Percentiles rank a stretch among this genome's conserved stretches.
These are phyloP conservation scores for Globisporangium spiculum DNA, from an alignment of 352 stramenopile species.

Conservation along the genomic window DNA sequence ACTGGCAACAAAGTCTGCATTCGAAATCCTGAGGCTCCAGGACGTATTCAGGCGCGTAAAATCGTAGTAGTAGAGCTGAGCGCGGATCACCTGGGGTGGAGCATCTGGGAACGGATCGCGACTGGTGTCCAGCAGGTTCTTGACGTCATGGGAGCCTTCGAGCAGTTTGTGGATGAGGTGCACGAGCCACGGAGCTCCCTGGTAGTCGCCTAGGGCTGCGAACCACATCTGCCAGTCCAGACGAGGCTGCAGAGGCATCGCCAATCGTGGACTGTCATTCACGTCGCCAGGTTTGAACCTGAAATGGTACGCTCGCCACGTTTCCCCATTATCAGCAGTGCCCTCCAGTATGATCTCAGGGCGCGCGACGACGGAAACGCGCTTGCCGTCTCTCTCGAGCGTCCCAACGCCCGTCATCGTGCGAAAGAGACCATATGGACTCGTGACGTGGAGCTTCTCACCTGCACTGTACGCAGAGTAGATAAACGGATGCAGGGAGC, in stretches of 20 bases:
- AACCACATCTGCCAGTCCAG: conserved; percentile 95
- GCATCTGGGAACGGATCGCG: conserved; percentile 42
- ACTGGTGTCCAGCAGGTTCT: conserved; percentile 64
- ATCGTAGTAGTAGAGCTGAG: conserved; percentile 84
- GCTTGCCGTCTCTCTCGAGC: too few species aligned
- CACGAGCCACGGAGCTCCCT: conserved; percentile 85
- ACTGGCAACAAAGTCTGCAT: background rate
- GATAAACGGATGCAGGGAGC: too few species aligned
- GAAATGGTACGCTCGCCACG: conserved; percentile 82
- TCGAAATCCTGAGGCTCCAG: conserved; percentile 41
- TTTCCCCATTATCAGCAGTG: too few species aligned
- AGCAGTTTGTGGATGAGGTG: conserved; percentile 85
- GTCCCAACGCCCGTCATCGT: too few species aligned
- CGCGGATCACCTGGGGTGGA: conserved; percentile 48
- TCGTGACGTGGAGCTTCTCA: too few species aligned
- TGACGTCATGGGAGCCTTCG: conserved; percentile 47
- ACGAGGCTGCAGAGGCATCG: conserved; percentile 57
- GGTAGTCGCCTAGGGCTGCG: conserved; percentile 76
- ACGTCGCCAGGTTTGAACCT: conserved; percentile 82
- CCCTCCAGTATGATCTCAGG: too few species aligned
- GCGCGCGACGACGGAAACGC: too few species aligned
- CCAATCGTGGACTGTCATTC: conserved; percentile 24
- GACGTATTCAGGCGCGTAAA: conserved; percentile 73
- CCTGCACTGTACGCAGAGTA: too few species aligned
- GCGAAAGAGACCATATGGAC: too few species aligned